These are phyloP conservation scores for Lachnum nothofagi DNA, from an alignment of 2,329 filamentous ascomycete species.

Conservation along the genomic window DNA sequence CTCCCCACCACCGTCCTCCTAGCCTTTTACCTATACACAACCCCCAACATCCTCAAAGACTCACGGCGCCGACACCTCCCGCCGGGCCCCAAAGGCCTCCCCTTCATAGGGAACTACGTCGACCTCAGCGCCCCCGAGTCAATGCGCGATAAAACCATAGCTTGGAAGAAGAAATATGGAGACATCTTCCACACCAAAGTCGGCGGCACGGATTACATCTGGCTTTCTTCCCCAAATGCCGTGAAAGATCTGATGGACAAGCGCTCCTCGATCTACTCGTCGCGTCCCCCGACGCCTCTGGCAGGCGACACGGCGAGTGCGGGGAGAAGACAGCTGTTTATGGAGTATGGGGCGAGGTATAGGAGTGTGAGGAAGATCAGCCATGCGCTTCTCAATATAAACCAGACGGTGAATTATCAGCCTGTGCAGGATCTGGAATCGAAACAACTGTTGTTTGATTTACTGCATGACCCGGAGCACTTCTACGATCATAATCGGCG, in stretches of 20 bases:
- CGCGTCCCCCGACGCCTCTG: slow-evolving; percentile 36
- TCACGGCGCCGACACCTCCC: slow-evolving; percentile 31
- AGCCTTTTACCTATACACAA: slow-evolving; percentile 17
- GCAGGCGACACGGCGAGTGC: slow-evolving; percentile 33
- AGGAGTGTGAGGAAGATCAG: slow-evolving; percentile 28
- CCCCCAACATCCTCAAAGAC: slow-evolving; percentile 20
- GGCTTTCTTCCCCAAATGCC: slow-evolving; percentile 31
- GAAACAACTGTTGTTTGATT: slow-evolving; percentile 33
- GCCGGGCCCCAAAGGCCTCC: slow-evolving; percentile 36
- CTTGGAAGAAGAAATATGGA: slow-evolving; percentile 36
- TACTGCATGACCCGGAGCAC: slow-evolving; percentile 32
- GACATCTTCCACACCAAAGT: slow-evolving; percentile 38
- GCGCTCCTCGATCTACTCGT: slow-evolving; percentile 30
- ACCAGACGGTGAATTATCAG: slow-evolving; percentile 23
- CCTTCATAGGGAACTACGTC: slow-evolving; percentile 37
- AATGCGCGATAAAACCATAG: slow-evolving; percentile 28
- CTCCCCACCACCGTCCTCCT: slow-evolving; percentile 9
- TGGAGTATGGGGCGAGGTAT: slow-evolving; percentile 29
- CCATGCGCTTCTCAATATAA: slow-evolving; percentile 28
- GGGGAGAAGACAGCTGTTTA: slow-evolving; percentile 25
- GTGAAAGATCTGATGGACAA: slow-evolving; percentile 26
- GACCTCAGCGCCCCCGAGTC: slow-evolving; percentile 35
- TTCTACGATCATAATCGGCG: slow-evolving; percentile 39
- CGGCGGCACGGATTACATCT: slow-evolving; percentile 38
- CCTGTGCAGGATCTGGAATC: slow-evolving; percentile 33